These are phyloP conservation scores for Centella asiatica DNA, from an alignment of 129 eudicot species.

Conservation along the genomic window DNA sequence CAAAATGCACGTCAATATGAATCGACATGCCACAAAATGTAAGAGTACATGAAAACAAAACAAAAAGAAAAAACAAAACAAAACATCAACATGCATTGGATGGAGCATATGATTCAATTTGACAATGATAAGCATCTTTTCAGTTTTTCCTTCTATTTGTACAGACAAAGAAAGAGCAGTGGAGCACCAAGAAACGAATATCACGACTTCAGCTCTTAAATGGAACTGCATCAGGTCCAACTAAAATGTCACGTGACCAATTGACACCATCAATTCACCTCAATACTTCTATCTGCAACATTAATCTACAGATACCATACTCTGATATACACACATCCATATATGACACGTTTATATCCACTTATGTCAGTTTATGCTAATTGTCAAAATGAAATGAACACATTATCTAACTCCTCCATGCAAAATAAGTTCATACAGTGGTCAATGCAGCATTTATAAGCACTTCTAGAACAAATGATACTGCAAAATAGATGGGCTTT, in stretches of 20 bases:
- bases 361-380: not conserved
- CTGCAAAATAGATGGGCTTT: not conserved
- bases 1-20: not conserved
- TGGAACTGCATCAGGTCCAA: too few species aligned
- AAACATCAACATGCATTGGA: not conserved
- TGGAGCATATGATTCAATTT: not conserved
- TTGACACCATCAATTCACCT: not conserved
- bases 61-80: too few species aligned
- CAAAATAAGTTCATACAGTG: not conserved
- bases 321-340: not conserved
- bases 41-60: not conserved
- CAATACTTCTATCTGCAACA: not conserved
- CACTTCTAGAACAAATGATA: not conserved
- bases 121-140: too few species aligned
- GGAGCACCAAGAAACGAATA: too few species aligned
- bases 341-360: not conserved
- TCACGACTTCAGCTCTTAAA: too few species aligned
- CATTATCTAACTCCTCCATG: not conserved
- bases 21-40: not conserved
- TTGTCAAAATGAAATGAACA: not conserved
- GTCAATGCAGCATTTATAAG: not conserved
- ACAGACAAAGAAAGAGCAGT: too few species aligned
- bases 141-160: too few species aligned
- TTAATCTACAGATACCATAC: not conserved
- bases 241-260: too few species aligned